Evolutionary conservation across 306 rosid genomes (phyloP), one percentile per base, ranked within the genome.

Genomic region (Purshia tridentata): DNA sequence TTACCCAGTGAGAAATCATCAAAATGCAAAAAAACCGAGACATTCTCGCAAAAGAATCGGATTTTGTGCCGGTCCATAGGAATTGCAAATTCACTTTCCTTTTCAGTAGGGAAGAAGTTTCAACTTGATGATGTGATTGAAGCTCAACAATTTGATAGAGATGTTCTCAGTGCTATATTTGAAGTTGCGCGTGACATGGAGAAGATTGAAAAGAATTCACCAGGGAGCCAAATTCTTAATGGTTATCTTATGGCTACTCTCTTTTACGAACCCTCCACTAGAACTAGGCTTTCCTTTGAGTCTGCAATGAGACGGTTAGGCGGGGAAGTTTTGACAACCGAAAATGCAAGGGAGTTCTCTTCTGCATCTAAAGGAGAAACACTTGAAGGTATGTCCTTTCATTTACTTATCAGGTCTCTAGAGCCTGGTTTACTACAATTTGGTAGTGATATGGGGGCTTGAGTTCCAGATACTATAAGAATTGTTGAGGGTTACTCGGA

Each of bases 341-440:
- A 93, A 87, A 90, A 90, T 83, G 98, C 98, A 0, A 76, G 89
- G 68, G 98, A 93, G 80, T 93, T 93, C 82, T 93, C 97, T 3
- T 93, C 98, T 0, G 97, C 96, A 23, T 91, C 98, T 65, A 93
- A 90, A 80, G 97, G 93, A 81, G 98, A 93, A 83, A 93, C 98
- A 8, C 97, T 93, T 66, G 96, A 93, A 86, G 97, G 98, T 93
- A 77, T 78, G 48, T 42, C 46, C 8, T 66, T 75, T 44, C 45
- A 6, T 50, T 65, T 71, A 35, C 56, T 58, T 57, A 46, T 29
- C n/a, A 46, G 61, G 47, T 59, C 39, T n/a, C 40, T 20, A 29
- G 41, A 7, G 18, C 46, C 29, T 55, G 60, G 55, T 76, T 52
- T 52, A 35, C 72, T 46, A 68, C 4, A 51, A 41, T 50, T 62